Evolutionary conservation across 495 filamentous ascomycete genomes (phyloP).

Genomic region (Annulohypoxylon nitens): DNA sequence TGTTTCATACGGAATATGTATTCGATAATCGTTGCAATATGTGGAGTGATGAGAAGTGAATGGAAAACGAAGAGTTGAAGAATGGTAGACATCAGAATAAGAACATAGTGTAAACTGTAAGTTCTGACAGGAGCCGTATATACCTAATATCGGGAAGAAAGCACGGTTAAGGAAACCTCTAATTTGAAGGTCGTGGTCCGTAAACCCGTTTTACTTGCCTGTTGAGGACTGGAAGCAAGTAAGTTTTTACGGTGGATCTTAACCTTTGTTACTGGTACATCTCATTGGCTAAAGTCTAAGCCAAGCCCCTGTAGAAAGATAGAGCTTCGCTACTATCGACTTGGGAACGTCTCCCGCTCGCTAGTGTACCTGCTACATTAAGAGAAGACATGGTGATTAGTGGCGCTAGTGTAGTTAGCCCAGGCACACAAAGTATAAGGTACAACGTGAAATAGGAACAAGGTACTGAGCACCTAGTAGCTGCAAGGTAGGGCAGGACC

Average conservation of each 20-base stretch:
- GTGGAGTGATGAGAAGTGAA: not conserved
- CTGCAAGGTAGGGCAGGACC: constrained; percentile 25
- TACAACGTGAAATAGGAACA: constrained; percentile 24
- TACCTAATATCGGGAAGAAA: constrained; percentile 19
- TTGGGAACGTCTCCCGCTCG: constrained; percentile 8
- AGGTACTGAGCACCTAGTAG: not conserved
- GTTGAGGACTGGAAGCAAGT: constrained; percentile 5
- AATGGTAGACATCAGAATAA: constrained; percentile 3
- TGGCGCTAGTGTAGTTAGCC: constrained; percentile 1
- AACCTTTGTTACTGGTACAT: constrained; percentile 30
- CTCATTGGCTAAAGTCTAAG: constrained; percentile 34
- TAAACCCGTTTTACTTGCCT: constrained; percentile 1
- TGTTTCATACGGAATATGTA: not conserved
- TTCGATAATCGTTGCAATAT: not conserved
- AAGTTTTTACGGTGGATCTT: constrained; percentile 23
- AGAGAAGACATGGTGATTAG: constrained; percentile 23
- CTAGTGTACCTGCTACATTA: constrained; percentile 32
- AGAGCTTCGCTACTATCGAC: constrained; percentile 28
- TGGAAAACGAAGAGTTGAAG: not conserved
- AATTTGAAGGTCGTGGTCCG: constrained; percentile 25
- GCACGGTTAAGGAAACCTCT: constrained; percentile 14
- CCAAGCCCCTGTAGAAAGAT: constrained; percentile 28
- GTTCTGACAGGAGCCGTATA: constrained; percentile 10
- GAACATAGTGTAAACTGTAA: not conserved
- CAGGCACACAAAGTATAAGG: constrained; percentile 37